Evolutionary conservation across 2,329 filamentous ascomycete genomes (phyloP), one percentile per base, ranked within the genome.

Genomic region (Ceratocystiopsis sp.): DNA sequence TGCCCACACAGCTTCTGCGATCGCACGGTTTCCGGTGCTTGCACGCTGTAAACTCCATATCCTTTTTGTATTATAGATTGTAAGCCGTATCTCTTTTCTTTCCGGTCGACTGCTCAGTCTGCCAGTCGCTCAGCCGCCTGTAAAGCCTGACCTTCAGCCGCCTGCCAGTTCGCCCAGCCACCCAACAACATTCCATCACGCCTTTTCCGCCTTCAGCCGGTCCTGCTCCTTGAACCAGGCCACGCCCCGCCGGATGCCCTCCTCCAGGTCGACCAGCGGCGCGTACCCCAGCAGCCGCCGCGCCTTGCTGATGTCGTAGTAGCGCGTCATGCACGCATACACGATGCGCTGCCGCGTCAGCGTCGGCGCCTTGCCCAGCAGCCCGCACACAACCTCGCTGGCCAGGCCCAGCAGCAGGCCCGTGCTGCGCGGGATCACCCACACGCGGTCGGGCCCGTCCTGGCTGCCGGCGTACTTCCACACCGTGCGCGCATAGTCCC

Each of bases 401-500:
- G 67, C 45, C 35, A 62, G 62, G 43, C 72, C 75, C 14, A 79
- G 54, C 13, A 63, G 45, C 48, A 73, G 53, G 45, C 73, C 74
- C 35, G 71, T 41, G 40, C 66, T 66, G 46, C 64, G 64, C 39
- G 67, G 59, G 49, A 80, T 63, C 7, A 59, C 57, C 71, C 73
- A 75, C 43, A 73, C 71, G 50, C 68, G 62, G 41, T 67, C 65
- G 6, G 65, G 69, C 17, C 72, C 73, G 45, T 61, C 60, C 9
- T 62, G 57, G 45, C 60, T 66, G 34, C 75, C 75, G 12, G 72
- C 72, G 37, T 67, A 69, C 49, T 63, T 64, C 84, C 84, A 96
- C 39, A 94, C 70, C 35, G 78, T 75, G 36, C 84, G 72, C 46
- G 82, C 75, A 57, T 93, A 82, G 60, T 93, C 85, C 77, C 91